A percentile compares a stretch with the other conserved stretches of the same genome.
phyloP scores from a whole-genome alignment of 2,329 filamentous ascomycete genomes.

The Ascochyta fabae region DNA sequence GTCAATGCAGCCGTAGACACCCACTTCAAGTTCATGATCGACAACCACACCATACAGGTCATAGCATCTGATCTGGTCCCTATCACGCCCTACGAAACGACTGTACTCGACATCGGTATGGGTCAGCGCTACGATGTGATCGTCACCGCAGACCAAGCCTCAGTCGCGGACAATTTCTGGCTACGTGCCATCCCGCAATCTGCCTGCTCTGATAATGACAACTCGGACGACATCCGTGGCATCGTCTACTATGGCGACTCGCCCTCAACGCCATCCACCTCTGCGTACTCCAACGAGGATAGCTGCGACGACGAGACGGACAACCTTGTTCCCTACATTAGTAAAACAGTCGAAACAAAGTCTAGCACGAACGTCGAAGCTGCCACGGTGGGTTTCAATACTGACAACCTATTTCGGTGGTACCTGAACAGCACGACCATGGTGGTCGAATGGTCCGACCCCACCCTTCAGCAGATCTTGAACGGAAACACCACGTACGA shows the following conservation, averaged over 20 bases:
- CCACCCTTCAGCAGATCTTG: conserved; percentile 47
- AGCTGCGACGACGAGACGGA: conserved; percentile 48
- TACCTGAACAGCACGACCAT: conserved; percentile 50
- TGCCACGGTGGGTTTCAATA: conserved; percentile 39
- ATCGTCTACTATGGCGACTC: conserved; percentile 49
- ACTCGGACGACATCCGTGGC: conserved; percentile 42
- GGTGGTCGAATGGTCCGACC: conserved; percentile 48
- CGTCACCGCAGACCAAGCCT: conserved; percentile 43
- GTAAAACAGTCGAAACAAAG: conserved; percentile 43
- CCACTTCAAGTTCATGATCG: conserved; percentile 53
- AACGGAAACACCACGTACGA: conserved; percentile 42
- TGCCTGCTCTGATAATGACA: conserved; percentile 46
- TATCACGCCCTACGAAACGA: conserved; percentile 50
- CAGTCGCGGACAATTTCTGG: conserved; percentile 43
- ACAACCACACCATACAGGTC: conserved; percentile 53
- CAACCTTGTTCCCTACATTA: conserved; percentile 35
- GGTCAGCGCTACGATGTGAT: conserved; percentile 50
- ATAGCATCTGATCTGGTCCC: conserved; percentile 54
- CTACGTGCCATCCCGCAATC: conserved; percentile 50
- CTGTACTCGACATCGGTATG: conserved; percentile 50
- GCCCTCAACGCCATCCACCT: conserved; percentile 38
- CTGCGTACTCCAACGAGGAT: conserved; percentile 43
- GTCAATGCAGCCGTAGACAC: conserved; percentile 53
- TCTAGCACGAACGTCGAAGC: conserved; percentile 35
- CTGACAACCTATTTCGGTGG: conserved; percentile 51